Evolutionary conservation across 805 yeast genomes (phyloP).

Genomic region (Komagataella populi): DNA sequence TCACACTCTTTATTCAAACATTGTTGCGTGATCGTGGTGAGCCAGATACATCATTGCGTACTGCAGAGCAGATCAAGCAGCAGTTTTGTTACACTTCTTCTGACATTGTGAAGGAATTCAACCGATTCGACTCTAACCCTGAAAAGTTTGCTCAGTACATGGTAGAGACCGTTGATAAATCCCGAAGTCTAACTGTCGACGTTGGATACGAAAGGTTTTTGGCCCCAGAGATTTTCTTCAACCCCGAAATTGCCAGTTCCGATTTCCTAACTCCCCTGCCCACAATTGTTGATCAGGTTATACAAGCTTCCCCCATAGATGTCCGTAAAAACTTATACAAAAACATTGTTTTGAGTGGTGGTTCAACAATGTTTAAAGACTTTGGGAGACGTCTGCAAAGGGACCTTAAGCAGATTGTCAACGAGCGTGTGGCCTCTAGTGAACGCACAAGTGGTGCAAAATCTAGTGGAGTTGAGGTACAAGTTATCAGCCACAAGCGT

Average conservation of each 20-base stretch:
- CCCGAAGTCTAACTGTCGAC: slow-evolving; percentile 59
- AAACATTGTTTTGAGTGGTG: slow-evolving; percentile 93
- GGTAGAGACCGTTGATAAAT: slow-evolving; percentile 63
- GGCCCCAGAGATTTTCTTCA: slow-evolving; percentile 98
- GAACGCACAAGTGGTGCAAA: slow-evolving; percentile 65
- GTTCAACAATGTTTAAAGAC: slow-evolving; percentile 97
- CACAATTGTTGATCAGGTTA: slow-evolving; percentile 87
- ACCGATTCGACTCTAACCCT: slow-evolving; percentile 86
- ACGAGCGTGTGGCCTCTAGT: slow-evolving; percentile 72
- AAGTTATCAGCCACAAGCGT: slow-evolving; percentile 92
- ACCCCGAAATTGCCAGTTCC: slow-evolving; percentile 92
- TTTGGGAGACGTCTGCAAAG: slow-evolving; percentile 96
- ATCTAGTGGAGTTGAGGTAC: slow-evolving; percentile 92
- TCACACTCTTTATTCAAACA: slow-evolving; percentile 85
- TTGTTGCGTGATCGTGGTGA: slow-evolving; percentile 95
- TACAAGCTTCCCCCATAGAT: slow-evolving; percentile 92
- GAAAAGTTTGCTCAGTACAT: slow-evolving; percentile 88
- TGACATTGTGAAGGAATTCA: slow-evolving; percentile 92
- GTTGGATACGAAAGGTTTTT: slow-evolving; percentile 95
- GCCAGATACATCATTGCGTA: slow-evolving; percentile 80
- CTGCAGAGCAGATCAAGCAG: slow-evolving; percentile 95
- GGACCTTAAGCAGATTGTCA: slow-evolving; percentile 78
- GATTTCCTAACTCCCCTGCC: slow-evolving; percentile 96
- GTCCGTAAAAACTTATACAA: slow-evolving; percentile 93
- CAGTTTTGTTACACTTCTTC: slow-evolving; percentile 96